Base-by-base conservation (phyloP, 2,329 filamentous ascomycete genomes). In the Hymenoscyphus occultus region DNA sequence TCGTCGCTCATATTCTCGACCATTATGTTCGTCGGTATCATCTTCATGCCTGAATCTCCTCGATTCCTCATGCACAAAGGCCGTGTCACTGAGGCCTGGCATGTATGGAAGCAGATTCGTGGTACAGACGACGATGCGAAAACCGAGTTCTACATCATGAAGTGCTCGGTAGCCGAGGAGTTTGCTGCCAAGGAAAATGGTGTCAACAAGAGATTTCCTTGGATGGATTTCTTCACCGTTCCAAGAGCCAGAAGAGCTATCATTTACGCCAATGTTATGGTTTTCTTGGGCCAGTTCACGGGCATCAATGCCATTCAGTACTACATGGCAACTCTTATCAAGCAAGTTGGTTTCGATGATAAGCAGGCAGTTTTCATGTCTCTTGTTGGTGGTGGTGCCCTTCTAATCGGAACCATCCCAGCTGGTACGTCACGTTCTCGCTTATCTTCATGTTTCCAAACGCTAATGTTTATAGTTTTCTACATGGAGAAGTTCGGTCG, bases 131-230 rank as follows among this genome's bases (percentile, higher is more conserved):
- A 78, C 0, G 88, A 90, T 56, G 79, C 86, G 1, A 82, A 83
- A 56, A 86, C 90, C 60, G 89, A 92, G 73, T 91, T 91, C 77
- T 89, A 88, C 72, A 80, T 88, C 73, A 91, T 91, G 88, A 86
- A 87, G 65, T 81, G 82, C n/a, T 80, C 83, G 0, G 84, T 90
- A 12, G 79, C 79, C 28, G 84, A 89, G 68, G 80, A 89, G 68
- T 81, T 80, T 32, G 77, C 82, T 3, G 80, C 84, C 9, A 80
- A 83, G 65, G 75, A 80, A 9, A 80, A 83, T 67, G 81, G 82
- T 7, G 78, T 80, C 7, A 78, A 79, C 61, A 81, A 81, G 64
- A 82, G 81, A 35, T 90, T 84, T 76, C 84, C 87, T 0, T 91
- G 88, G 87, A 80, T 91, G 79, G 89, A 92, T 74, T 90, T 91